Evolutionary conservation across 1,284 basidiomycete species (phyloP), one percentile per base, ranked within the genome.

Genomic region (Fomitopsis palustris): DNA sequence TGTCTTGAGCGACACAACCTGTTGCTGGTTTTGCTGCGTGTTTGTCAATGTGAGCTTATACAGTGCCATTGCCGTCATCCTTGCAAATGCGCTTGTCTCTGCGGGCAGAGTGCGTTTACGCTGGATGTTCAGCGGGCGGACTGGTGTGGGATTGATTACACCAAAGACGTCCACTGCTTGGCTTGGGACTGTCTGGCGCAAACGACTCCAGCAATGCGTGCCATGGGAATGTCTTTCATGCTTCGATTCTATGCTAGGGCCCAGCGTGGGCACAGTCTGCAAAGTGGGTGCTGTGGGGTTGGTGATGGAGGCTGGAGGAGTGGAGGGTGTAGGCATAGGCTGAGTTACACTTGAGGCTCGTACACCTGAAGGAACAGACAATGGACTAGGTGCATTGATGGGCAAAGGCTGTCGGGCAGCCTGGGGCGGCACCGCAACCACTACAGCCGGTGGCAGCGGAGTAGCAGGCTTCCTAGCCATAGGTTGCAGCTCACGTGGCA

Each of bases 11-110:
- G 77, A 81, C 3, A 78, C 78, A 27, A 85, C 66, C 56, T 86
- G 88, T 53, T 78, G 75, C 72, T 92, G 87, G 64, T 92, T 92
- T 67, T 75, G 82, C 51, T 75, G 72, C 4, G 90, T 92, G 69
- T 92, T 92, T 37, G 82, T 78, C 17, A 77, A 79, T 5, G 90
- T 92, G 53, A 92, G 78, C 31, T 83, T 78, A 67, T 83, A 86
- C 55, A 92, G 74, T 9, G 88, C 86, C 2, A 82, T 77, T 12
- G 83, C 81, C 53, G 79, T 87, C 82, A 90, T 85, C 25, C 84
- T 82, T 53, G 77, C 76, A 66, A 88, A 87, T 19, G 73, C 73
- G 42, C 76, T 76, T 7, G 73, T 74, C 49, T 81, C 81, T 33
- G 71, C 74, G 39, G 68, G 68, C 29, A 73, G 60, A 31, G 72